These are phyloP conservation scores for Polytrichum commune DNA, from an alignment of 225 moss, liverwort and hornwort genomes.

Conservation along the genomic window DNA sequence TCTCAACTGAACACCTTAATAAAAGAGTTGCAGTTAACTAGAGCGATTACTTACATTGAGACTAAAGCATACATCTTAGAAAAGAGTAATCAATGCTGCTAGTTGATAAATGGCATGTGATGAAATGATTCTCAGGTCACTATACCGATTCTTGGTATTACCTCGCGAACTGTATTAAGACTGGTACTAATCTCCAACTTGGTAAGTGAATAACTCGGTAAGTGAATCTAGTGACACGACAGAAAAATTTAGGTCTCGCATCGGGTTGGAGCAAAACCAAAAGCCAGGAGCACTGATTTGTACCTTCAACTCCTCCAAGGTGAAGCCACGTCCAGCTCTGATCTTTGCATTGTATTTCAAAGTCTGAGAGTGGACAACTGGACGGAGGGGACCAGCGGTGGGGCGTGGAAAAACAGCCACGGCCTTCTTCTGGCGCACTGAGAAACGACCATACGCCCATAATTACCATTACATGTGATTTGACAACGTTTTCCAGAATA, in stretches of 20 bases:
- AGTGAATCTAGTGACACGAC: too few species aligned
- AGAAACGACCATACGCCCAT: neutral
- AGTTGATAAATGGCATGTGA: too few species aligned
- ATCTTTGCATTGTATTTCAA: conserved; percentile 66
- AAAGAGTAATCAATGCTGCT: too few species aligned
- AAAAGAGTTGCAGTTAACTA: too few species aligned
- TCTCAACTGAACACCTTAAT: neutral
- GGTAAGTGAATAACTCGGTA: too few species aligned
- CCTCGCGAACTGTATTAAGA: too few species aligned
- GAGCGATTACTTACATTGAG: too few species aligned
- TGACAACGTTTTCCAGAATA: neutral
- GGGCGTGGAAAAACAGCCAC: conserved; percentile 70
- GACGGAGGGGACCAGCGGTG: conserved; percentile 66
- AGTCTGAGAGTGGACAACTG: conserved; percentile 66
- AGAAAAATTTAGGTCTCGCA: neutral
- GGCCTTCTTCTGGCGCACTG: conserved; percentile 71
- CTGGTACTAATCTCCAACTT: too few species aligned
- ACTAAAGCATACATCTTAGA: too few species aligned
- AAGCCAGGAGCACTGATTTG: neutral
- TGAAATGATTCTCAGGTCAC: too few species aligned
- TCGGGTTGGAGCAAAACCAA: neutral
- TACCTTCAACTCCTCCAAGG: conserved; percentile 75
- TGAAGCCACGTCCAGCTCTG: conserved; percentile 71
- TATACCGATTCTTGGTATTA: too few species aligned
- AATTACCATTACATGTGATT: neutral